phyloP scores from a whole-genome alignment of 352 stramenopile species.

The Phytophthora litchii region DNA sequence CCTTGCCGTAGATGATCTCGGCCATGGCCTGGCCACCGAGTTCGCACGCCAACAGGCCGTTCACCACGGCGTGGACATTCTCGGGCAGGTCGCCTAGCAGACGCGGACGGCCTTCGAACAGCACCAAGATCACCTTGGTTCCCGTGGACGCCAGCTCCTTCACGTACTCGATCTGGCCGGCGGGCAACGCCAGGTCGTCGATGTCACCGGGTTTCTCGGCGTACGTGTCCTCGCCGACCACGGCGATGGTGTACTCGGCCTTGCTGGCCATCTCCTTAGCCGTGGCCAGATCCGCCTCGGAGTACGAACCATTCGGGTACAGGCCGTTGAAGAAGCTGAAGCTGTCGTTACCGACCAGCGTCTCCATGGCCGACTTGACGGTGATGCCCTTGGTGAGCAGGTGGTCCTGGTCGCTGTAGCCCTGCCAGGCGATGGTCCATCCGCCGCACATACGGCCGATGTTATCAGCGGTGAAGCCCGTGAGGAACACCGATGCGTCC shows the following conservation, averaged over 20 bases:
- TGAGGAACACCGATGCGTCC: conserved; percentile 29
- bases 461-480: conserved; percentile 38
- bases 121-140: conserved; percentile 69
- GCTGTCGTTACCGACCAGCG: conserved; percentile 22
- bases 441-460: conserved; percentile 42
- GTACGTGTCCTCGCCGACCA: conserved; percentile 46
- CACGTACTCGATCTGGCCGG: conserved; percentile 24
- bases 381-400: conserved; percentile 34
- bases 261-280: conserved; percentile 30
- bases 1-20: conserved; percentile 37
- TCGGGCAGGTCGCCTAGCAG: conserved; percentile 56
- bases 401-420: conserved; percentile 33
- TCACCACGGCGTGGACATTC: conserved; percentile 34
- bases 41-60: conserved; percentile 27
- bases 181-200: conserved; percentile 20
- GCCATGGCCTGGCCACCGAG: conserved; percentile 26
- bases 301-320: conserved; percentile 32
- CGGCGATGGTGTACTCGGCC: conserved; percentile 40
- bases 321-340: conserved; percentile 42
- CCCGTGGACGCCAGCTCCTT: conserved; percentile 30
- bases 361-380: conserved; percentile 35
- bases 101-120: conserved; percentile 63
- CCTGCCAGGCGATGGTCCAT: conserved; percentile 46
- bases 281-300: conserved; percentile 31
- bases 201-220: conserved; percentile 47